These are phyloP conservation scores for Wickerhamiella cacticola DNA, from an alignment of 805 yeast genomes.

Conservation along the genomic window DNA sequence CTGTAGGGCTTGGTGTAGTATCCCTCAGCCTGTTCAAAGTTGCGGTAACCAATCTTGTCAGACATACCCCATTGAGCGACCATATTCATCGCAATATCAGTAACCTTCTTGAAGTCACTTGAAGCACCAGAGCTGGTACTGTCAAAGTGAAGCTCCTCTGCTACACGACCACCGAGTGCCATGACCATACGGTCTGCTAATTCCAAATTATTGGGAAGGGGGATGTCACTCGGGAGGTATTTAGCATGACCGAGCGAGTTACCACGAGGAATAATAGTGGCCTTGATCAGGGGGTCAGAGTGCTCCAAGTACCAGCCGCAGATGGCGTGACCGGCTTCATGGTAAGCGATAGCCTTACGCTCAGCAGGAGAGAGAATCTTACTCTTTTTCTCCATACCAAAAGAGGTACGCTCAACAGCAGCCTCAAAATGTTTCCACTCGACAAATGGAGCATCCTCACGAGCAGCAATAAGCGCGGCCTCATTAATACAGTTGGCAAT, in stretches of 20 bases:
- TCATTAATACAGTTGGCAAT: constrained; percentile 95
- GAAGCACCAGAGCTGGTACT: constrained; percentile 95
- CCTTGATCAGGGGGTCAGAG: constrained; percentile 91
- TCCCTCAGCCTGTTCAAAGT: constrained; percentile 57
- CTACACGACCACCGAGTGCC: constrained; percentile 95
- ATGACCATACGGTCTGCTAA: constrained; percentile 83
- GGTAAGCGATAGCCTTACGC: constrained; percentile 84
- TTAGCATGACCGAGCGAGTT: constrained; percentile 97
- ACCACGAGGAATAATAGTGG: constrained; percentile 93
- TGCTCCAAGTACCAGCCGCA: constrained; percentile 91
- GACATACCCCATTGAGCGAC: constrained; percentile 91
- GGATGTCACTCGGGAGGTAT: constrained; percentile 87
- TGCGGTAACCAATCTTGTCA: constrained; percentile 67
- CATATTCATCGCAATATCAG: constrained; percentile 88
- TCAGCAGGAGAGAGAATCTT: constrained; percentile 76
- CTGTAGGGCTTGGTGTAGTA: constrained; percentile 77
- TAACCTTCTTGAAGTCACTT: constrained; percentile 92
- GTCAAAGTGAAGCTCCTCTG: constrained; percentile 83
- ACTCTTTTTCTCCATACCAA: constrained; percentile 86
- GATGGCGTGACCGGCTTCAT: constrained; percentile 98
- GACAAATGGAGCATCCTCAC: constrained; percentile 61
- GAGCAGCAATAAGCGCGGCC: constrained; percentile 93
- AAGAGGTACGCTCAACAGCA: constrained; percentile 95
- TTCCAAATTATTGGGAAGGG: constrained; percentile 63
- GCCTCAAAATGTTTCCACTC: constrained; percentile 74